These are phyloP conservation scores for Spergularia bocconei DNA, from an alignment of 148 eudicot genomes.

Conservation along the genomic window DNA sequence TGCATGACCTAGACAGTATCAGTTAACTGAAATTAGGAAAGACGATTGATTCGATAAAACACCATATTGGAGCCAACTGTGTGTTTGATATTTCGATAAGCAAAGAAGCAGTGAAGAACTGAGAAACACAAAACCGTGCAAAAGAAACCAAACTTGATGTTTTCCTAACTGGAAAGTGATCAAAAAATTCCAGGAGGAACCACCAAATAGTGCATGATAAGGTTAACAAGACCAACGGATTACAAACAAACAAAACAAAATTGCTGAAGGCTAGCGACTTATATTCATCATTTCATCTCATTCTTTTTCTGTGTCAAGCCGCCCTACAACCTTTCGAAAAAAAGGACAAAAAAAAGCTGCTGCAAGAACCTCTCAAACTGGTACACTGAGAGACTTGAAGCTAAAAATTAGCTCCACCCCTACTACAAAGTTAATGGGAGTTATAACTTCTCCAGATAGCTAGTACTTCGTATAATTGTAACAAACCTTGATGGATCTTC, in stretches of 20 bases:
- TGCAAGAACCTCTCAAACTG: conserved; percentile 1
- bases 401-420: not conserved
- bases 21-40: not conserved
- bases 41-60: not conserved
- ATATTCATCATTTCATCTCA: not conserved
- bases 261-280: not conserved
- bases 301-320: not conserved
- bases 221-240: not conserved
- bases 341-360: not conserved
- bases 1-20: conserved; percentile 51
- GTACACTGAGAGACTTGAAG: conserved; percentile 4
- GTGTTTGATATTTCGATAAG: not conserved
- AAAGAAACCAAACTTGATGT: not conserved
- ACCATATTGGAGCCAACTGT: not conserved
- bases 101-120: not conserved
- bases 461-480: not conserved
- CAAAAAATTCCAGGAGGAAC: not conserved
- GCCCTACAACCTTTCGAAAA: too few species aligned
- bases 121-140: not conserved
- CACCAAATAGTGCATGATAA: not conserved
- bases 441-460: not conserved
- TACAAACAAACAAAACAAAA: not conserved
- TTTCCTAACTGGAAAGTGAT: not conserved
- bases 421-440: not conserved
- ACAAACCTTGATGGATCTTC: not conserved